These are phyloP conservation scores for Austropuccinia psidii DNA, from an alignment of 1,284 basidiomycete species.

Conservation along the genomic window DNA sequence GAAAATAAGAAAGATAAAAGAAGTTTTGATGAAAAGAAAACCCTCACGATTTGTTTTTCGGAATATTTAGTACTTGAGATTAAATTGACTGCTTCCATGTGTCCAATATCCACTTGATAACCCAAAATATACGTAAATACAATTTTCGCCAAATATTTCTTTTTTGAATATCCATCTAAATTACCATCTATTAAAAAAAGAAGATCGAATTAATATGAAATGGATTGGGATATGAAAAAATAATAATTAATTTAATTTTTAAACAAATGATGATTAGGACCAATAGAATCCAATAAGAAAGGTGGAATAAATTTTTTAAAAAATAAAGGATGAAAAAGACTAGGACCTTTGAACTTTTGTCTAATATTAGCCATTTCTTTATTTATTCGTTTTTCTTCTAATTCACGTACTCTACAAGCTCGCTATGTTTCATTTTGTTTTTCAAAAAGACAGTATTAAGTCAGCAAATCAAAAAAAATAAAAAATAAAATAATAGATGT, in stretches of 20 bases:
- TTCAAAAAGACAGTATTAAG: background rate
- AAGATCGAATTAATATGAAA: background rate
- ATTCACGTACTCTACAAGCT: conserved; percentile 74
- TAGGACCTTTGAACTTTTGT: conserved; percentile 88
- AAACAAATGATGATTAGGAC: background rate
- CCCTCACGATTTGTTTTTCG: conserved; percentile 93
- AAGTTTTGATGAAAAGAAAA: background rate
- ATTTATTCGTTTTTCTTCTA: conserved; percentile 96
- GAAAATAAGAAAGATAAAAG: background rate
- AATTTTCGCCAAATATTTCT: conserved; percentile 86
- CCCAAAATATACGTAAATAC: conserved; percentile 98
- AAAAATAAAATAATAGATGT: background rate
- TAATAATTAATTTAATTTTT: background rate
- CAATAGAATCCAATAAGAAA: background rate
- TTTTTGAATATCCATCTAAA: conserved; percentile 96
- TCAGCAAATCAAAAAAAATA: background rate
- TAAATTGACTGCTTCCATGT: conserved; percentile 98
- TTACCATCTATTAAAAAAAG: conserved; percentile 65
- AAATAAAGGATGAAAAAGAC: background rate
- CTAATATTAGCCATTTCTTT: conserved; percentile 99
- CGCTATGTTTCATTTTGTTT: conserved; percentile 49
- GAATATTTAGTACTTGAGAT: conserved; percentile 93
- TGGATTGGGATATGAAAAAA: background rate
- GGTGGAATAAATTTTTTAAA: background rate
- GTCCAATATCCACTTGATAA: conserved; percentile 96